A percentile compares a stretch with the other conserved stretches of the same genome.
Evolutionary conservation across 108 stramenopile genomes (phyloP).

Genomic region (Pelagomonas calceolata): DNA sequence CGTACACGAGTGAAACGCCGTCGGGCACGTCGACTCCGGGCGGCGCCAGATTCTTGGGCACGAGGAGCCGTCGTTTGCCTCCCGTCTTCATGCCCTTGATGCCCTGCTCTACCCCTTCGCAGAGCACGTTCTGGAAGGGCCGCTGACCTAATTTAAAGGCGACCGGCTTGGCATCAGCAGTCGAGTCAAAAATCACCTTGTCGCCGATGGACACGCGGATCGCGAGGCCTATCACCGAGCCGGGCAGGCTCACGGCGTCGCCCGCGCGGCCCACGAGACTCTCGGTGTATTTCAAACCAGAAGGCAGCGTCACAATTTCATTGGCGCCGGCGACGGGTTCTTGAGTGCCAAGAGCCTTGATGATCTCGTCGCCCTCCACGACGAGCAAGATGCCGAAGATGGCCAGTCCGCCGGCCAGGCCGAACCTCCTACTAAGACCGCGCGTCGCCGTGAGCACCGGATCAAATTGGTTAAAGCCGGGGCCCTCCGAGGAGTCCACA

Average conservation of each 20-base stretch:
- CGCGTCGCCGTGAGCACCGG: not conserved
- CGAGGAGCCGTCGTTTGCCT: slow-evolving; percentile 55
- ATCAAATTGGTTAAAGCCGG: not conserved
- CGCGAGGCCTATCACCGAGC: not conserved
- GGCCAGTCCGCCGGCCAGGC: not conserved
- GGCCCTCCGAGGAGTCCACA: not conserved
- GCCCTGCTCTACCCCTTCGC: slow-evolving; percentile 60
- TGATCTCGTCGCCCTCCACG: not conserved
- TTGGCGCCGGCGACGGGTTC: too few species aligned
- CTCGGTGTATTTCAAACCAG: too few species aligned
- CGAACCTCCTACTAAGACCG: not conserved
- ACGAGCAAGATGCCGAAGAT: not conserved
- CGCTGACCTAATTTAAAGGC: not conserved
- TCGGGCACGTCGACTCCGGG: not conserved
- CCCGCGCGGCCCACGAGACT: not conserved
- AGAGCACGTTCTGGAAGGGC: not conserved
- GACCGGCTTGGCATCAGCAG: not conserved
- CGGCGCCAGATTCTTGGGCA: slow-evolving; percentile 50
- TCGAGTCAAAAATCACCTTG: not conserved
- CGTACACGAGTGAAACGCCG: not conserved
- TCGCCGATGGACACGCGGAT: not conserved
- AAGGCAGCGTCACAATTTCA: too few species aligned
- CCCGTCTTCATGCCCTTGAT: slow-evolving; percentile 64
- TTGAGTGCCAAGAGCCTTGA: not conserved
- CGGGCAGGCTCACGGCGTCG: not conserved